Evolutionary conservation across 805 yeast genomes (phyloP), one percentile per base, ranked within the genome.

Genomic region (Candida saitoana): DNA sequence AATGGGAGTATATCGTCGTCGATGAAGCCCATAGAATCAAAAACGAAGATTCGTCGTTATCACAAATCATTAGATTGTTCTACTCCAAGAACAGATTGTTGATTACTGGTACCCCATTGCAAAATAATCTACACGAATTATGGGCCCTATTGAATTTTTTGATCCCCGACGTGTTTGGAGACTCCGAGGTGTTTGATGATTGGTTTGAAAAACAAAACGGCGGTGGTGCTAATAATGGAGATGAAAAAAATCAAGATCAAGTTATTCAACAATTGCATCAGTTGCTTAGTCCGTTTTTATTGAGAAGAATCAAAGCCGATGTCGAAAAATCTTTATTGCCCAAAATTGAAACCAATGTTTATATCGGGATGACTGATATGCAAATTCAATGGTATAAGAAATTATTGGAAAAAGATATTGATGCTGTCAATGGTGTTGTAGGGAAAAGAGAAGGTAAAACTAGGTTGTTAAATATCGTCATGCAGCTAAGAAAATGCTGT

Each of bases 11-110:
- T 60, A 82, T 93, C 42, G 76, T 93, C 16, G 87, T 91, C 40
- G 99, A 91, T 67, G 97, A 90, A 63, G 98, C 98, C 2, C 99
- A 91, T 62, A 79, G 98, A 59, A 91, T 91, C 59, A 91, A 91
- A 59, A 93, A 93, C 60, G 98, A 93, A 57, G 95, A 87, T 56
- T 83, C 95, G 50, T 82, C 93, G 30, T 70, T 91, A 39, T 88
- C 97, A 2, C 97, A 91, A 62, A 90, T 93, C 49, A 90, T 93
- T 45, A 77, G 98, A 49, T 63, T 89, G 18, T 89, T 91, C 58
- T 85, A 86, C 58, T 87, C 96, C 14, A 79, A 82, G 44, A 87
- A 87, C 59, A 72, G 99, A 46, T 65, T 91, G 35, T 68, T 91
- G 44, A 89, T 91, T 46, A 91, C 99, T 0, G 99, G 99, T 49